Base-by-base conservation (phyloP, 176 grass and related monocot genomes). In the Oryza punctata region DNA sequence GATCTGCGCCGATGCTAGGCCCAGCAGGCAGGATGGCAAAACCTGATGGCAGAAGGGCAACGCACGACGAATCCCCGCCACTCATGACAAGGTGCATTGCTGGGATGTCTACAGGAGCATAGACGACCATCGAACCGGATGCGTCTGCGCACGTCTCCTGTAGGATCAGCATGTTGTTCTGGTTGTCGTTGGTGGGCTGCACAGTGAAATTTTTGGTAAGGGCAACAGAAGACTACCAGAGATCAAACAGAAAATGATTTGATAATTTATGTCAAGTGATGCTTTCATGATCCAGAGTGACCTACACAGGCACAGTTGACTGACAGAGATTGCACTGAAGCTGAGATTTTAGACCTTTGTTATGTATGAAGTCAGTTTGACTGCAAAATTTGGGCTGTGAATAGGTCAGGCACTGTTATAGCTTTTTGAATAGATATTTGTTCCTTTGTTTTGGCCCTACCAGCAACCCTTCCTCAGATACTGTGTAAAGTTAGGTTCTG, bases 101-200 rank as follows among this genome's bases (percentile, higher is more conserved):
- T 6, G 93, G 88, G 54, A 94, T 87, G 78, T 99, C 97, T 16
- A 99, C 97, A 21, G 93, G 97, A 38, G 93, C 88, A 16, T 99
- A 96, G 13, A 96, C 89, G 0, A 99, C 93, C 91, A 96, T 95
- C 0, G 89, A 95, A 41, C 97, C 79, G 9, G 97, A 99, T 47
- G 81, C 67, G 46, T 99, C 97, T 0, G 84, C 88, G 78, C 89
- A 94, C 0, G 91, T 96, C 81, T 96, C 97, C 80, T 99, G 97
- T 45, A 99, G 85, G 76, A 99, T 89, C 69, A 99, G 69, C 86
- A 99, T 99, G 93, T 86, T 96, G 63, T 91, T 90, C 84, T 92
- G 88, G 43, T 87, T 85, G 57, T 81, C 72, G 78, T 73, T 86
- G 77, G 86, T 87, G 0, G 93, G 75, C 93, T 99, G 91, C 24